Evolutionary conservation across 1,139 yeast genomes (phyloP).

Genomic region (Candida pseudocylindracea): DNA sequence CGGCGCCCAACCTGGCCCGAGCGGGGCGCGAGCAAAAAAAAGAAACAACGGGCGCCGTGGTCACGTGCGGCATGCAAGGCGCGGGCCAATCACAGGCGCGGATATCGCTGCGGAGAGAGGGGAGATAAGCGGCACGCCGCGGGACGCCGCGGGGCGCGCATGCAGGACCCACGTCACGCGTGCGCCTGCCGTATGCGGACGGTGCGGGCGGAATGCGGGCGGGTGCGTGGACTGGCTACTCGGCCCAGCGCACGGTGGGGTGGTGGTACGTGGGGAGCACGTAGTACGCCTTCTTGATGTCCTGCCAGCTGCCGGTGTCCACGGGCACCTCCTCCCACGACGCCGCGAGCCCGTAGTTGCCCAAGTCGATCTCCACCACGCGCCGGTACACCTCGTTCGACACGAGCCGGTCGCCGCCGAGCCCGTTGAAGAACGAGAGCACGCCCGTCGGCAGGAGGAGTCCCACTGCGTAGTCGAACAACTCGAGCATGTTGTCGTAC

Average conservation of each 20-base stretch:
- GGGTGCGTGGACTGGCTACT: neutral
- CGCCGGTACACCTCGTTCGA: conserved; percentile 77
- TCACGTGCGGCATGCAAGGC: too few species aligned
- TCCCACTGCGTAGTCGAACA: conserved; percentile 68
- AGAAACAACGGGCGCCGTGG: too few species aligned
- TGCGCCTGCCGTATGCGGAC: too few species aligned
- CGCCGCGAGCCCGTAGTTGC: conserved; percentile 54
- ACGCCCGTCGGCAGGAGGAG: conserved; percentile 59
- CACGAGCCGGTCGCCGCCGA: conserved; percentile 86
- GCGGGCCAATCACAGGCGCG: too few species aligned
- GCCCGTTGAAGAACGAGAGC: conserved; percentile 81
- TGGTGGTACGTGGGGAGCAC: conserved; percentile 1
- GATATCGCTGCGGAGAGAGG: too few species aligned
- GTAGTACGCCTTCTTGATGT: neutral
- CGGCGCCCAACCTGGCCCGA: too few species aligned
- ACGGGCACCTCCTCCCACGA: conserved; percentile 24
- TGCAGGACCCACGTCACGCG: too few species aligned
- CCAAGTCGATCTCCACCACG: conserved; percentile 61
- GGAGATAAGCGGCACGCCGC: too few species aligned
- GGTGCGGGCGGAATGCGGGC: too few species aligned
- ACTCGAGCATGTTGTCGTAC: conserved; percentile 60
- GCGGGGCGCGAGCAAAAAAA: too few species aligned
- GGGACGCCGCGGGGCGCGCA: too few species aligned
- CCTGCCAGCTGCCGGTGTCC: conserved; percentile 11
- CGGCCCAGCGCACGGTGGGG: neutral